Evolutionary conservation across 192 early-diverging fungal species (phyloP).

Genomic region (Hyaloraphidium curvatum): DNA sequence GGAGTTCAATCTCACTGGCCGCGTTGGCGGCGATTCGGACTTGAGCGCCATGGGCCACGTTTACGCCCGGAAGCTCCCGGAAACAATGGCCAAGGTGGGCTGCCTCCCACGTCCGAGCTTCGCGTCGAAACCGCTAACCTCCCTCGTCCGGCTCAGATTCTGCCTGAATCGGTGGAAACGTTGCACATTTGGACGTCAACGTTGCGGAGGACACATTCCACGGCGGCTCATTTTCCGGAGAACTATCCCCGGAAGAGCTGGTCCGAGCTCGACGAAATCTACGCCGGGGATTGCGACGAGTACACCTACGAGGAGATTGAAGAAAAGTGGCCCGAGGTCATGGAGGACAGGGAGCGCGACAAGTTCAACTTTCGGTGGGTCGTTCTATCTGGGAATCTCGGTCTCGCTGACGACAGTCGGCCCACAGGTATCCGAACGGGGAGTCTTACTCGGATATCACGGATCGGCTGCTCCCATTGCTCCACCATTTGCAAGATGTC

Average conservation of each 20-base stretch:
- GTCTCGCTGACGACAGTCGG: neutral
- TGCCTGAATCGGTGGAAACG: constrained; percentile 16
- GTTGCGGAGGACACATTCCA: constrained; percentile 79
- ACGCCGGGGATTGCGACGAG: constrained; percentile 93
- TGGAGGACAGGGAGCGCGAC: constrained; percentile 83
- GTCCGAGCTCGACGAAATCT: constrained; percentile 96
- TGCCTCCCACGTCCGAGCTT: neutral
- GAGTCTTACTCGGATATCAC: constrained; percentile 5
- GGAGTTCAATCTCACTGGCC: constrained; percentile 76
- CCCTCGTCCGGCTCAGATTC: neutral
- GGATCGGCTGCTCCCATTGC: no score
- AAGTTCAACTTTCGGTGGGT: constrained; percentile 74
- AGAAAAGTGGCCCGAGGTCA: constrained; percentile 80
- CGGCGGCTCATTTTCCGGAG: constrained; percentile 28
- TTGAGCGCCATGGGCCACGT: constrained; percentile 66
- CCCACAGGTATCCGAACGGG: constrained; percentile 36
- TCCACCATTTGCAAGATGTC: no score
- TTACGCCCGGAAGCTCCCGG: constrained; percentile 72
- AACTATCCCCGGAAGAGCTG: constrained; percentile 82
- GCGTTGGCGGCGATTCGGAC: constrained; percentile 86
- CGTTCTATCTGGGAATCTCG: neutral
- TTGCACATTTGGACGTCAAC: constrained; percentile 88
- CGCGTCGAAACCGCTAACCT: neutral
- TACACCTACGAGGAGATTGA: constrained; percentile 99
- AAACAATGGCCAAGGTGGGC: constrained; percentile 37